These are phyloP conservation scores for Acanthamoeba triangularis DNA, from an alignment of 208 protist genomes.

Conservation along the genomic window DNA sequence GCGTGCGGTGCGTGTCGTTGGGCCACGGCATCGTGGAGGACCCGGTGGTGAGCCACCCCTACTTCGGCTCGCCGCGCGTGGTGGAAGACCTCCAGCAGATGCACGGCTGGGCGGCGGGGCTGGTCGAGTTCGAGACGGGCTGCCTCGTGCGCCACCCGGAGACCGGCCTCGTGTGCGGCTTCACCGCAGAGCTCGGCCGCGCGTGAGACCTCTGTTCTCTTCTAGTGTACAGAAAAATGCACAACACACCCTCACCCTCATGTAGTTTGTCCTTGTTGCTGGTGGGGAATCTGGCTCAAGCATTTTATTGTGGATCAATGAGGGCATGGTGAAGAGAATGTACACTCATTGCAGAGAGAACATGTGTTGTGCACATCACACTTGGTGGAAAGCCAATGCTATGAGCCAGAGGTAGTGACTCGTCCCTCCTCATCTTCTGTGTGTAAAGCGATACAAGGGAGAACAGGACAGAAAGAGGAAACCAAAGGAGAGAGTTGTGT, in stretches of 20 bases:
- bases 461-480: background rate
- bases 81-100: constrained; percentile 74
- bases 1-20: constrained; percentile 66
- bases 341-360: too few relatives aligned
- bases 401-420: constrained; percentile 58
- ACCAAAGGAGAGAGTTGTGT: background rate
- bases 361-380: too few relatives aligned
- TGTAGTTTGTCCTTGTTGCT: too few relatives aligned
- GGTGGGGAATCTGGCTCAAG: too few relatives aligned
- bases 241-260: too few relatives aligned
- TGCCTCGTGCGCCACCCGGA: background rate
- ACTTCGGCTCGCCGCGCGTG: constrained; percentile 75
- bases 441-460: constrained; percentile 12
- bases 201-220: too few relatives aligned
- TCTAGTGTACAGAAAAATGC: too few relatives aligned
- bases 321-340: too few relatives aligned
- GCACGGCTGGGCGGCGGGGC: constrained; percentile 45
- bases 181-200: background rate
- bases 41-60: constrained; percentile 52
- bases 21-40: constrained; percentile 77
- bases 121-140: constrained; percentile 40
- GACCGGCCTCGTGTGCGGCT: constrained; percentile 45
- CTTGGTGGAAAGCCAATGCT: background rate
- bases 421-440: constrained; percentile 59
- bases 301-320: too few relatives aligned